These are phyloP conservation scores for Solanum medicagineum DNA, from an alignment of 257 asterid genomes.

Conservation along the genomic window DNA sequence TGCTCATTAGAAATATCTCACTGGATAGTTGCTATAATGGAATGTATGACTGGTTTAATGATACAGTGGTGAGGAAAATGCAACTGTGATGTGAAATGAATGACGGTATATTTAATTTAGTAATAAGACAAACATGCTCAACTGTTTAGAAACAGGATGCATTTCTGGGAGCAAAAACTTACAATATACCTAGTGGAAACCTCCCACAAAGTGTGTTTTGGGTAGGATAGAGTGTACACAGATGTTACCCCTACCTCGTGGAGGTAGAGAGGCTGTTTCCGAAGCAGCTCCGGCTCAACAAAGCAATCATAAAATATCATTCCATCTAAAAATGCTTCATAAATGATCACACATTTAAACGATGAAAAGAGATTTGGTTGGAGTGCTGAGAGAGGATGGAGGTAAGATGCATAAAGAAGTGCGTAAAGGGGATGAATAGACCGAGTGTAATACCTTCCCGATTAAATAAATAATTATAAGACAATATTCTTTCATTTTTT, in stretches of 20 bases:
- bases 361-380: neutral
- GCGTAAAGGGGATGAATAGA: neutral
- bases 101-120: neutral
- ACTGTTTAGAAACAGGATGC: neutral
- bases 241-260: neutral
- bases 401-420: neutral
- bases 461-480: neutral
- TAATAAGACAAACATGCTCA: neutral
- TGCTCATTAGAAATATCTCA: neutral
- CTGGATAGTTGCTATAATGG: neutral
- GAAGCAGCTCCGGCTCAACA: neutral
- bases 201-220: neutral
- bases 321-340: neutral
- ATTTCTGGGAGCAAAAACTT: neutral
- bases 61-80: neutral
- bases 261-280: neutral
- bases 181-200: neutral
- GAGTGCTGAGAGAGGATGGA: neutral
- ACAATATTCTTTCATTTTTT: neutral
- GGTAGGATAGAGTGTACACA: neutral
- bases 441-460: neutral
- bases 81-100: neutral
- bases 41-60: neutral
- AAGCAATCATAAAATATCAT: neutral
- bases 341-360: neutral